A percentile compares a stretch with the other conserved stretches of the same genome.
Evolutionary conservation across 2,329 filamentous ascomycete genomes (phyloP).

Genomic region (Corniculantispora saksenae): DNA sequence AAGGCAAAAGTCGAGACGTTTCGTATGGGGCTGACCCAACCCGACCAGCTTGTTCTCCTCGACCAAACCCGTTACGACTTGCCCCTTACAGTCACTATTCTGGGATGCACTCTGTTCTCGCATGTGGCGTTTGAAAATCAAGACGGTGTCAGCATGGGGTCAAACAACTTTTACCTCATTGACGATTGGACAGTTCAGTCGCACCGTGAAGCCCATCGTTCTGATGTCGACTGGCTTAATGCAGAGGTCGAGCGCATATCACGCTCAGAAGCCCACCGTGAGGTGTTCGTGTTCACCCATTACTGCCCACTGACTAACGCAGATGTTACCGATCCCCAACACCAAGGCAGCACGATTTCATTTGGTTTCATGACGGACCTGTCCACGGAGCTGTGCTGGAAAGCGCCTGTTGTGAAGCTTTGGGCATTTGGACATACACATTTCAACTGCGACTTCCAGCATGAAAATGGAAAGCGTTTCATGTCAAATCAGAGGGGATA

Average conservation of each 20-base stretch:
- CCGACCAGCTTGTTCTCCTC: slow-evolving; percentile 13
- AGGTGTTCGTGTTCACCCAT: slow-evolving; percentile 42
- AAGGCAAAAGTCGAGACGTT: slow-evolving; percentile 12
- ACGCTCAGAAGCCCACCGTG: slow-evolving; percentile 23
- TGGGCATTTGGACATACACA: slow-evolving; percentile 54
- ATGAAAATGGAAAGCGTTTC: slow-evolving; percentile 25
- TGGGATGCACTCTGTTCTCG: slow-evolving; percentile 47
- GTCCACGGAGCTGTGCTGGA: slow-evolving; percentile 39
- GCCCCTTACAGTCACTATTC: slow-evolving; percentile 36
- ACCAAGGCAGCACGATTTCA: slow-evolving; percentile 26
- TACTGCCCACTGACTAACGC: slow-evolving; percentile 33
- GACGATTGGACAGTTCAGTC: slow-evolving; percentile 25
- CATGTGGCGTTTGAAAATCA: slow-evolving; percentile 32
- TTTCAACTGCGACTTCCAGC: slow-evolving; percentile 42
- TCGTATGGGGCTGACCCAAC: background rate
- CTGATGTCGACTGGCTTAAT: slow-evolving; percentile 31
- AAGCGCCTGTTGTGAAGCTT: slow-evolving; percentile 35
- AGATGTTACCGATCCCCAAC: slow-evolving; percentile 32
- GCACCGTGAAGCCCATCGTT: slow-evolving; percentile 26
- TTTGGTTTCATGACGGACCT: slow-evolving; percentile 45
- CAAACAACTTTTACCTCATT: slow-evolving; percentile 33
- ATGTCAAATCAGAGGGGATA: slow-evolving; percentile 39
- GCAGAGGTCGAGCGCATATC: slow-evolving; percentile 21
- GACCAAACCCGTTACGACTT: background rate
- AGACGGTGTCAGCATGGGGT: slow-evolving; percentile 32